These are phyloP conservation scores for Ramularia collo-cygni DNA, from an alignment of 2,329 filamentous ascomycete genomes.

Conservation along the genomic window DNA sequence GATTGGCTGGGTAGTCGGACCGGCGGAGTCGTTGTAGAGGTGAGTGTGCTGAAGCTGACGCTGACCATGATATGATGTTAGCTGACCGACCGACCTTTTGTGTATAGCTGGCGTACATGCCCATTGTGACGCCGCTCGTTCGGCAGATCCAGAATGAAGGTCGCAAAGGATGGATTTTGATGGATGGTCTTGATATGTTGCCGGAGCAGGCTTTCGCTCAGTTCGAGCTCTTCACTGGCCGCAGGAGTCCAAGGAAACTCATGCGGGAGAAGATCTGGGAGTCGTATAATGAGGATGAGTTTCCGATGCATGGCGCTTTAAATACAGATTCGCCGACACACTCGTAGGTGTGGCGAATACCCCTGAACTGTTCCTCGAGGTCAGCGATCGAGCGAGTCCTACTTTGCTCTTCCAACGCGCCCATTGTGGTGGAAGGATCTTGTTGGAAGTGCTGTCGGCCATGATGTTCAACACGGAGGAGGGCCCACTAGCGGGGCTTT, in stretches of 20 bases:
- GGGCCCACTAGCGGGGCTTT: too few relatives aligned
- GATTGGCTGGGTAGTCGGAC: slow-evolving; percentile 66
- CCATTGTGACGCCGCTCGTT: slow-evolving; percentile 63
- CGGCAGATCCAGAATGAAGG: slow-evolving; percentile 57
- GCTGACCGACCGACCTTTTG: slow-evolving; percentile 2
- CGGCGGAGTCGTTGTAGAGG: slow-evolving; percentile 68
- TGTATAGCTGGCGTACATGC: slow-evolving; percentile 55
- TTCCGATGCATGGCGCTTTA: slow-evolving; percentile 16
- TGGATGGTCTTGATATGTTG: slow-evolving; percentile 68
- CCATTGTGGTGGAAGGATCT: too few relatives aligned
- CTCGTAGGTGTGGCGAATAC: slow-evolving; percentile 1
- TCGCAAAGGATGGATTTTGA: slow-evolving; percentile 62
- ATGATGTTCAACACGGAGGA: too few relatives aligned
- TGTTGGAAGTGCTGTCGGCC: too few relatives aligned
- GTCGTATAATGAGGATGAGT: slow-evolving; percentile 23
- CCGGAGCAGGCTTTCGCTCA: slow-evolving; percentile 76
- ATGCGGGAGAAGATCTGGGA: slow-evolving; percentile 61
- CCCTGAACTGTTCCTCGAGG: too few relatives aligned
- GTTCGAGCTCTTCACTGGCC: slow-evolving; percentile 72
- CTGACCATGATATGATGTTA: neutral
- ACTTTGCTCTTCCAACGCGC: too few relatives aligned
- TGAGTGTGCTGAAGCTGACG: slow-evolving; percentile 27
- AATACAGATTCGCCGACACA: slow-evolving; percentile 17
- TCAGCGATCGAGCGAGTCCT: too few relatives aligned
- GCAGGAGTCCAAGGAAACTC: slow-evolving; percentile 60